These are phyloP conservation scores for Mycena vitilis DNA, from an alignment of 768 basidiomycete species.

Conservation along the genomic window DNA sequence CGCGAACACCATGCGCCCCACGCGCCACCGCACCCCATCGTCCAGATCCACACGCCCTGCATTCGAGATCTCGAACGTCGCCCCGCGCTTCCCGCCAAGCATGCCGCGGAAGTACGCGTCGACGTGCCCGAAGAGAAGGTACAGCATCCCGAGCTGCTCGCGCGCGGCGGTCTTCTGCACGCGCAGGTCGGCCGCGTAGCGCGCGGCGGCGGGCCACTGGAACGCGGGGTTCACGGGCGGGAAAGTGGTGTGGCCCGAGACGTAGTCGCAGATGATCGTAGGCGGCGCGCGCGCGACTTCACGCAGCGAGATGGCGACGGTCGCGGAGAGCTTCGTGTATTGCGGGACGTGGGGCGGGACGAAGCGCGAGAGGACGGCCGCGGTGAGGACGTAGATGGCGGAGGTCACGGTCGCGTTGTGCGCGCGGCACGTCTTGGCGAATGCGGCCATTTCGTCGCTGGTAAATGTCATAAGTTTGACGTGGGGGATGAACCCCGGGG, in stretches of 20 bases:
- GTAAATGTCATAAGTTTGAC: slow-evolving; percentile 44
- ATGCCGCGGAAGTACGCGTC: slow-evolving; percentile 44
- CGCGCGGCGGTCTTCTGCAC: slow-evolving; percentile 33
- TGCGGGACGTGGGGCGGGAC: slow-evolving; percentile 30
- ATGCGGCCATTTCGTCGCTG: slow-evolving; percentile 35
- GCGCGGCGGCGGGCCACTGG: slow-evolving; percentile 48
- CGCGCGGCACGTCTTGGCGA: slow-evolving; percentile 44
- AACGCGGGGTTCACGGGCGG: slow-evolving; percentile 43
- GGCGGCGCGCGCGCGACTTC: slow-evolving; percentile 40
- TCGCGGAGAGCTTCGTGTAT: slow-evolving; percentile 37
- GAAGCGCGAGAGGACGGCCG: slow-evolving; percentile 41
- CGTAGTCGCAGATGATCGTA: slow-evolving; percentile 49
- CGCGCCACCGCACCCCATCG: slow-evolving; percentile 33
- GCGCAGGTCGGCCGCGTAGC: slow-evolving; percentile 44
- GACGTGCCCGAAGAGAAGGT: slow-evolving; percentile 47
- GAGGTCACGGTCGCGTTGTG: slow-evolving; percentile 50
- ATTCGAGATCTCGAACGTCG: slow-evolving; percentile 53
- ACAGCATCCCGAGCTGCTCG: slow-evolving; percentile 47
- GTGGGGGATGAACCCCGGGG: slow-evolving; percentile 35
- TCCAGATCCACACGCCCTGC: slow-evolving; percentile 42
- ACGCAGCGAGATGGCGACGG: slow-evolving; percentile 51
- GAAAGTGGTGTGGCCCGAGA: slow-evolving; percentile 41
- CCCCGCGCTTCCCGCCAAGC: slow-evolving; percentile 49
- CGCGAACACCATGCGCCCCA: slow-evolving; percentile 42
- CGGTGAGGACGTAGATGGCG: slow-evolving; percentile 42